Base-by-base conservation (phyloP, 1,284 basidiomycete species). In the Ganoderma lucidum region DNA sequence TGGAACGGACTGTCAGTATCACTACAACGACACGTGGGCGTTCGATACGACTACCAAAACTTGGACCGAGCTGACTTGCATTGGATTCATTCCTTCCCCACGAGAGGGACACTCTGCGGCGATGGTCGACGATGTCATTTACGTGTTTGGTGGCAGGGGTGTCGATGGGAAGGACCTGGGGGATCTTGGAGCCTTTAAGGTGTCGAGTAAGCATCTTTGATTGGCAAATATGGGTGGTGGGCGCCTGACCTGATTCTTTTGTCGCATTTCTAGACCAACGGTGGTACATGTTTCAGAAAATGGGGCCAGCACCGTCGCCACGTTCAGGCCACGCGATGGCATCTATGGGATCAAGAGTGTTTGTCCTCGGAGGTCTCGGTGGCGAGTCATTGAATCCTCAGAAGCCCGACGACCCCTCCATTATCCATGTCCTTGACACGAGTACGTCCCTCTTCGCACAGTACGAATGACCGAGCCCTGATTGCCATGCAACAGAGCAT, bases 201-300 rank as follows among this genome's bases (percentile, higher is more conserved):
- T 99, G 70, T 92, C 94, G 14, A 97, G 96, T 97, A 74, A 78
- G 94, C 85, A 6, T 39, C 19, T 41, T 44, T 37, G n/a, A 17
- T 41, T 23, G 23, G 44, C 32, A n/a, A 58, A 9, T 39, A 51
- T 55, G 23, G 41, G 51, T 55, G 23, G 41, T 28, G 39, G 41
- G 23, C 30, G 19, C 39, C 30, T 42, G 59, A 65, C n/a, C 67
- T 69, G 55, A 72, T 23, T 23, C 23, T 23, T 23, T 23, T 23
- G 14, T 30, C 30, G 30, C 17, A 58, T 39, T 42, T 63, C n/a
- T 64, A 93, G 89, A 90, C 80, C 89, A 90, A 74, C 84, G 90
- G 75, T 80, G 97, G 97, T 99, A 97, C 83, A 99, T 97, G 95
- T 99, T 99, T 84, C 96, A 98, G 81, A 98, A 98, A 80, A 99